phyloP scores from a whole-genome alignment of 805 yeast species.

The Kluyveromyces siamensis region DNA sequence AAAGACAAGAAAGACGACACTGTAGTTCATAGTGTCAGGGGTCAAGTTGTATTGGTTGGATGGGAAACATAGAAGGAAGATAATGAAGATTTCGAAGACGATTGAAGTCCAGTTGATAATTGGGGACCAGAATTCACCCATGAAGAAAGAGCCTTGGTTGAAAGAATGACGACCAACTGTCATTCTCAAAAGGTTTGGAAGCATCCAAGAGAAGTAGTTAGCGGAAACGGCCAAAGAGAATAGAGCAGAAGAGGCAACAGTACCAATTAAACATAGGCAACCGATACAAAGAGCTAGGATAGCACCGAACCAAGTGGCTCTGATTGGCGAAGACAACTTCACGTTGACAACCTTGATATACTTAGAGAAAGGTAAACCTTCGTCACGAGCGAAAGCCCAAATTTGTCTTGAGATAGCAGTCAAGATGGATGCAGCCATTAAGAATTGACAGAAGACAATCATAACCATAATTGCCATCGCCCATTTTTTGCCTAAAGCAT shows the following conservation, averaged over 20 bases:
- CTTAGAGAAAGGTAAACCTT: conserved; percentile 52
- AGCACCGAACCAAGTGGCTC: conserved; percentile 42
- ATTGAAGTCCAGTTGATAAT: conserved; percentile 37
- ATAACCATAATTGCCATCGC: conserved; percentile 54
- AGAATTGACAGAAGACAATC: conserved; percentile 49
- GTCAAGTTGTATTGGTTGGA: conserved; percentile 18
- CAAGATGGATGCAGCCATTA: conserved; percentile 54
- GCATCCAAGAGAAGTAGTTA: conserved; percentile 31
- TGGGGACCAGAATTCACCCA: conserved; percentile 41
- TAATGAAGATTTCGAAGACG: conserved; percentile 40
- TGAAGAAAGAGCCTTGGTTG: conserved; percentile 52
- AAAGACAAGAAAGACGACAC: conserved; percentile 49
- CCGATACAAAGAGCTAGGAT: conserved; percentile 29
- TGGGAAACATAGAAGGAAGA: conserved; percentile 53
- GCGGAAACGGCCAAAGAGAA: conserved; percentile 33
- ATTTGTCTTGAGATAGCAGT: conserved; percentile 58
- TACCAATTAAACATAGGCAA: conserved; percentile 29
- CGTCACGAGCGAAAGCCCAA: conserved; percentile 69
- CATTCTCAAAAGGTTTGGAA: conserved; percentile 25
- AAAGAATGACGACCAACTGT: conserved; percentile 39
- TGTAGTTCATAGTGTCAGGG: conserved; percentile 53
- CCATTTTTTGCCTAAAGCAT: conserved; percentile 54
- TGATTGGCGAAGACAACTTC: conserved; percentile 46
- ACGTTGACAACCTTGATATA: conserved; percentile 47
- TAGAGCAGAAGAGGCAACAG: conserved; percentile 33